Percentiles rank a stretch among this genome's conserved stretches.
These are phyloP conservation scores for Neospermospora avenae DNA, from an alignment of 2,329 filamentous ascomycete species.

Conservation along the genomic window DNA sequence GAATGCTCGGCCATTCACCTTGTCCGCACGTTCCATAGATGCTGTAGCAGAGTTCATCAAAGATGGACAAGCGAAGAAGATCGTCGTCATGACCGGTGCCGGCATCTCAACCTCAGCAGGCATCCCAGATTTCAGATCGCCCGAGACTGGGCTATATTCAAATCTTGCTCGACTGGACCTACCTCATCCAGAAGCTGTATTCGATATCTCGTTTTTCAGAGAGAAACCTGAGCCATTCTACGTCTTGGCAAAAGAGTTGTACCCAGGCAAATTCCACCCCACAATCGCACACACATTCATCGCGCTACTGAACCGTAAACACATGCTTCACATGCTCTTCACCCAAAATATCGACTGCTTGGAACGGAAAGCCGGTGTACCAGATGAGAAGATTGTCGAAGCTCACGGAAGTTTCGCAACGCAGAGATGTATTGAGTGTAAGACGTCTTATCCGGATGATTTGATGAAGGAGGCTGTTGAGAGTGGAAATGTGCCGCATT, in stretches of 20 bases:
- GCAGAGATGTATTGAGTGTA: slow-evolving; percentile 90
- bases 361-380: slow-evolving; percentile 82
- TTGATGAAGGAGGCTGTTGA: slow-evolving; percentile 69
- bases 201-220: slow-evolving; percentile 88
- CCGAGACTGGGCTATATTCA: slow-evolving; percentile 88
- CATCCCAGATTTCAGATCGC: slow-evolving; percentile 91
- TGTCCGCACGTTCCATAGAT: slow-evolving; percentile 66
- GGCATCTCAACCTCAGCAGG: slow-evolving; percentile 77
- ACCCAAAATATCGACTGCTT: slow-evolving; percentile 98
- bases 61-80: slow-evolving; percentile 60
- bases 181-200: slow-evolving; percentile 87
- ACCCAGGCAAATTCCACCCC: slow-evolving; percentile 83
- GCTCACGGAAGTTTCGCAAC: slow-evolving; percentile 93
- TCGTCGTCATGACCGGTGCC: slow-evolving; percentile 88
- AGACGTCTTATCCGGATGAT: slow-evolving; percentile 65
- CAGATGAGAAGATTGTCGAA: slow-evolving; percentile 77
- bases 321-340: slow-evolving; percentile 78
- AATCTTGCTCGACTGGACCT: slow-evolving; percentile 85
- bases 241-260: slow-evolving; percentile 83
- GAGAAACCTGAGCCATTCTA: slow-evolving; percentile 87
- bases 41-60: slow-evolving; percentile 80
- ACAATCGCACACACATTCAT: slow-evolving; percentile 92
- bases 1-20: slow-evolving; percentile 57
- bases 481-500: slow-evolving; percentile 67
- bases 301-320: slow-evolving; percentile 73